A percentile compares a stretch with the other conserved stretches of the same genome.
Evolutionary conservation across 805 yeast species (phyloP).

Genomic region (Clavispora santaluciae): DNA sequence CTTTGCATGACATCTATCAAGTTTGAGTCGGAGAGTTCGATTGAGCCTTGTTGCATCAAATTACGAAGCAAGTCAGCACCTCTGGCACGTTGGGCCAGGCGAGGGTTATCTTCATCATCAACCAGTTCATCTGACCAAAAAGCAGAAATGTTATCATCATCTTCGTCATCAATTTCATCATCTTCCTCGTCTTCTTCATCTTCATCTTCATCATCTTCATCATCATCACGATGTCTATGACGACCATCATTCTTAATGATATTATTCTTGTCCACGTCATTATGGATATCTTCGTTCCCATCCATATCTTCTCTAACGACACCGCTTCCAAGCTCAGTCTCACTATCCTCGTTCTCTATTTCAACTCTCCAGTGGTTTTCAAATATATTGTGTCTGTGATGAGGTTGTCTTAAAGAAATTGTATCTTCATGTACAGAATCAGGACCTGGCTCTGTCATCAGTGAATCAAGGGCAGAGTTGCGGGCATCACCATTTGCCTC

Average conservation of each 20-base stretch:
- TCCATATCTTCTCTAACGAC: constrained; percentile 1
- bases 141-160: constrained; percentile 3
- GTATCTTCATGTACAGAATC: not conserved
- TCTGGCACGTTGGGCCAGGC: not conserved
- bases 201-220: constrained; percentile 6
- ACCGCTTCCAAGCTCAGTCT: not conserved
- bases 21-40: constrained; percentile 6
- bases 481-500: not conserved
- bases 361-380: not conserved
- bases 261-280: constrained; percentile 5
- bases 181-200: constrained; percentile 8
- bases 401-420: not conserved
- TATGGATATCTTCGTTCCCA: constrained; percentile 3
- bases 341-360: not conserved
- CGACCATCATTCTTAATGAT: constrained; percentile 6
- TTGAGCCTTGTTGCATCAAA: constrained; percentile 5
- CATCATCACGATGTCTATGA: constrained; percentile 5
- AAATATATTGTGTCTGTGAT: not conserved
- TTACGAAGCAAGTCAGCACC: constrained; percentile 8
- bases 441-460: not conserved
- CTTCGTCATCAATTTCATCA: constrained; percentile 13
- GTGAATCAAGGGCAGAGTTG: not conserved
- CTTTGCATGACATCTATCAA: constrained; percentile 32
- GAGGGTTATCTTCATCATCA: constrained; percentile 14
- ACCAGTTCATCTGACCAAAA: constrained; percentile 3